These are phyloP conservation scores for Coemansia sp. DNA, from an alignment of 192 early-diverging fungal species.

Conservation along the genomic window DNA sequence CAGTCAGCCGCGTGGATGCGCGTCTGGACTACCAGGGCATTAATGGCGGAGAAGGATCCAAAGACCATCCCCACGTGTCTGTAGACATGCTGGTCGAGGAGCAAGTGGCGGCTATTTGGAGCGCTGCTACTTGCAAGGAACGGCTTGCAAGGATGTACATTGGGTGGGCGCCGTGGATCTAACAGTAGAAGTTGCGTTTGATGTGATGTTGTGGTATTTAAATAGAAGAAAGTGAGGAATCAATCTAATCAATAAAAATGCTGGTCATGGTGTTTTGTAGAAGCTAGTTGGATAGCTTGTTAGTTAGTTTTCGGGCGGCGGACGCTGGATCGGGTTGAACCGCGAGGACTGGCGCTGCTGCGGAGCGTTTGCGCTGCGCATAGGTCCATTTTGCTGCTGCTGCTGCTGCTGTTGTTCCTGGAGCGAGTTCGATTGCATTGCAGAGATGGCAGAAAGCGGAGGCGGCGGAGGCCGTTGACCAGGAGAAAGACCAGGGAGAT, in stretches of 20 bases:
- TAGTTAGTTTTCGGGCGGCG: not conserved
- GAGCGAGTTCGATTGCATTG: not conserved
- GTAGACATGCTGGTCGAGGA: slow-evolving; percentile 9
- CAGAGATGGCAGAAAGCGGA: slow-evolving; percentile 12
- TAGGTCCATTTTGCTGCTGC: slow-evolving; percentile 9
- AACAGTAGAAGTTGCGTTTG: not conserved
- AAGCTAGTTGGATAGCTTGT: too few relatives aligned
- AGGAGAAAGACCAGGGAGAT: slow-evolving; percentile 2
- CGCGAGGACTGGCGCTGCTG: slow-evolving; percentile 23
- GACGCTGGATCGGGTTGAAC: slow-evolving; percentile 43
- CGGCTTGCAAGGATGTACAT: slow-evolving; percentile 33
- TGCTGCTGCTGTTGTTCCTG: slow-evolving; percentile 6
- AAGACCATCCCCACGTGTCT: not conserved
- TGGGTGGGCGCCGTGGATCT: slow-evolving; percentile 47
- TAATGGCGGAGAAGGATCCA: not conserved
- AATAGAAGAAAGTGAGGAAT: too few relatives aligned
- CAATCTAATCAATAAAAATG: too few relatives aligned
- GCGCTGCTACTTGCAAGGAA: slow-evolving; percentile 20
- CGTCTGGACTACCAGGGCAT: slow-evolving; percentile 25
- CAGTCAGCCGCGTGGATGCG: slow-evolving; percentile 29
- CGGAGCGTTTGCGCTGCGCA: slow-evolving; percentile 15
- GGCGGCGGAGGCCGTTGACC: slow-evolving; percentile 12
- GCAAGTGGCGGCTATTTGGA: slow-evolving; percentile 29
- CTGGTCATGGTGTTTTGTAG: too few relatives aligned
- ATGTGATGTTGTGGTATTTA: too few relatives aligned